Base-by-base conservation (phyloP, 208 protist species). In the Trypanosoma melophagium region DNA sequence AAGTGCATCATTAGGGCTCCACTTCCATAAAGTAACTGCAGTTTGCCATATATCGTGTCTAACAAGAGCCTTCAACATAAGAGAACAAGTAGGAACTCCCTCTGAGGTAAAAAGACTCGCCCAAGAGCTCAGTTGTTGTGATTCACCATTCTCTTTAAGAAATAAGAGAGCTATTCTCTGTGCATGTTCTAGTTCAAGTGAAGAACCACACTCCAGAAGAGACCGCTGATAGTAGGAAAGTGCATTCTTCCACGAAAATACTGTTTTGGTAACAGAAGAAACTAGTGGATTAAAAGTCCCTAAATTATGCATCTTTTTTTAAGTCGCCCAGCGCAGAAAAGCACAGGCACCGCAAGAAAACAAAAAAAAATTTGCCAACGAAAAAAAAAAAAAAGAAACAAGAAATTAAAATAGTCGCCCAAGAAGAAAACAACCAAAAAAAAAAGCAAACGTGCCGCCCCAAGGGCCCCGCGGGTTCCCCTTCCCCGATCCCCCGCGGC, bases 11-110 rank as follows among this genome's bases (percentile, higher is more conserved):
- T 80, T 80, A 8, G 55, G 67, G 38, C 56, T 69, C 53, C 60
- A 69, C 42, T 69, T 47, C 47, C 83, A 77, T 19, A 91, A 44
- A 21, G 76, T 65, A 12, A 91, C 58, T 7, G 85, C 85, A 0
- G 74, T 83, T 19, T 68, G 40, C 85, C 85, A 91, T 35, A 84
- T 55, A 47, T 83, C 66, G 55, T 88, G 85, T 21, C 63, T 75
- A 41, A 91, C 77, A 35, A 91, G 71, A 2, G 85, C 85, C 58
- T 88, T 85, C 16, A 91, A 71, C 69, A 91, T 68, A 22, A 91
- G 68, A 12, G 81, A 52, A 25, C 73, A 84, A 13, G 81, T 67
- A 3, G 85, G 81, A 4, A 91, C 64, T 24, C 74, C 73, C 25
- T 91, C 85, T 40, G 74, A 81, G 17, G 76, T 69, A 60, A 91